These are phyloP conservation scores for Ceratobasidium theobromae DNA, from an alignment of 1,284 basidiomycete genomes.

Conservation along the genomic window DNA sequence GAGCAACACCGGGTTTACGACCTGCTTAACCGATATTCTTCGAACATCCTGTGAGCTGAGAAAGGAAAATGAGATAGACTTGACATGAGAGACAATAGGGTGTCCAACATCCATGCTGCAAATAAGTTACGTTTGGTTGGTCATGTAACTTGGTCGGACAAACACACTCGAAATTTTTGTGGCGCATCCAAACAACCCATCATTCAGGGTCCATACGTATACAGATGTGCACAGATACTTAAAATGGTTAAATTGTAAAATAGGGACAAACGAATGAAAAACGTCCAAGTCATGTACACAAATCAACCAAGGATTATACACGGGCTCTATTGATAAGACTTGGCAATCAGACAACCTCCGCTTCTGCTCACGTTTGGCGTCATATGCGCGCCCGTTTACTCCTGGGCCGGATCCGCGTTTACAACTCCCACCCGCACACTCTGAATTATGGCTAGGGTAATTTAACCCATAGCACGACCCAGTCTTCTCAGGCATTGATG, in stretches of 20 bases:
- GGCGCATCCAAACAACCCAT: conserved; percentile 26
- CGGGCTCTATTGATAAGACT: conserved; percentile 1
- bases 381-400: conserved; percentile 19
- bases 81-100: conserved; percentile 81
- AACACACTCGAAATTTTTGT: conserved; percentile 20
- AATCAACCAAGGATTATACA: too few relatives aligned
- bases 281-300: too few relatives aligned
- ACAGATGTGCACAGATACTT: too few relatives aligned
- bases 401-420: too few relatives aligned
- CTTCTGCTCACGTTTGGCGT: conserved; percentile 11
- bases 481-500: conserved; percentile 10
- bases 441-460: conserved; percentile 12
- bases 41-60: conserved; percentile 89
- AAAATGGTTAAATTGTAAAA: background rate
- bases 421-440: conserved; percentile 11
- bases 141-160: background rate
- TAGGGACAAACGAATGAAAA: too few relatives aligned
- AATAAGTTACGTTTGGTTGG: conserved; percentile 9
- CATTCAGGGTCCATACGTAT: background rate
- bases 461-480: conserved; percentile 12
- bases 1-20: conserved; percentile 89
- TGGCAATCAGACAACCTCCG: background rate
- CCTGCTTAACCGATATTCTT: conserved; percentile 94
- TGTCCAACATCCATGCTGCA: conserved; percentile 86
- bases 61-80: conserved; percentile 92